Conservation (phyloP, 1,284 basidiomycete species). For the Mycosarcoma mackinlayi region DNA sequence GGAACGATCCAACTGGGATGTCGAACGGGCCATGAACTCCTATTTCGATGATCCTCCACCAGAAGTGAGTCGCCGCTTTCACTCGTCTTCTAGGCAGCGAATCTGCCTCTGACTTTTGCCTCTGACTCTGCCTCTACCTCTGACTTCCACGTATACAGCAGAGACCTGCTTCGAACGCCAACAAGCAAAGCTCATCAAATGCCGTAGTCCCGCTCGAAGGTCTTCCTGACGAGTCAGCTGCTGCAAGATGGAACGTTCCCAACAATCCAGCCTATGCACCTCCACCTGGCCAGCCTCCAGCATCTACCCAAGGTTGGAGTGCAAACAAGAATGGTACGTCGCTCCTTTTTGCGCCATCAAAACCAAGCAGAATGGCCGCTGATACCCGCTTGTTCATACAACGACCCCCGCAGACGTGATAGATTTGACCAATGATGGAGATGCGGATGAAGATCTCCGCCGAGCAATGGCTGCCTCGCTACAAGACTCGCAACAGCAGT, state of each 20-base stretch:
- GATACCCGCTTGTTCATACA: too few relatives aligned
- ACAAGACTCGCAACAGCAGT: conserved; percentile 30
- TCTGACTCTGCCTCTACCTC: not conserved
- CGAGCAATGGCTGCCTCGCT: conserved; percentile 45
- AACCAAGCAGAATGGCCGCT: too few relatives aligned
- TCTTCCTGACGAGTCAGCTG: not conserved
- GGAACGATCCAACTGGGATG: conserved; percentile 31
- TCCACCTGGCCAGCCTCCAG: conserved; percentile 25
- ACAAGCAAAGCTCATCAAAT: conserved; percentile 13
- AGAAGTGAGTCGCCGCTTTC: conserved; percentile 20
- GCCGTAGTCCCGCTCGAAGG: conserved; percentile 23
- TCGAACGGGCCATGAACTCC: conserved; percentile 39
- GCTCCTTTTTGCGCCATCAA: too few relatives aligned
- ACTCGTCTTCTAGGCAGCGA: not conserved
- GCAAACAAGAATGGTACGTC: conserved; percentile 20
- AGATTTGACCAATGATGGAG: conserved; percentile 42
- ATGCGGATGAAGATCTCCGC: conserved; percentile 40
- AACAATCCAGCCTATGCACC: conserved; percentile 17
- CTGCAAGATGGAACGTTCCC: conserved; percentile 23
- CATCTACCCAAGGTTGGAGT: conserved; percentile 10
- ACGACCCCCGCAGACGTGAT: conserved; percentile 39
- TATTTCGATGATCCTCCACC: conserved; percentile 51
- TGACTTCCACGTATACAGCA: not conserved
- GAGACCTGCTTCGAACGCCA: conserved; percentile 7
- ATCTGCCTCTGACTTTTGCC: not conserved